Evolutionary conservation across 495 filamentous ascomycete species (phyloP).

Genomic region (Rostrohypoxylon terebratum): DNA sequence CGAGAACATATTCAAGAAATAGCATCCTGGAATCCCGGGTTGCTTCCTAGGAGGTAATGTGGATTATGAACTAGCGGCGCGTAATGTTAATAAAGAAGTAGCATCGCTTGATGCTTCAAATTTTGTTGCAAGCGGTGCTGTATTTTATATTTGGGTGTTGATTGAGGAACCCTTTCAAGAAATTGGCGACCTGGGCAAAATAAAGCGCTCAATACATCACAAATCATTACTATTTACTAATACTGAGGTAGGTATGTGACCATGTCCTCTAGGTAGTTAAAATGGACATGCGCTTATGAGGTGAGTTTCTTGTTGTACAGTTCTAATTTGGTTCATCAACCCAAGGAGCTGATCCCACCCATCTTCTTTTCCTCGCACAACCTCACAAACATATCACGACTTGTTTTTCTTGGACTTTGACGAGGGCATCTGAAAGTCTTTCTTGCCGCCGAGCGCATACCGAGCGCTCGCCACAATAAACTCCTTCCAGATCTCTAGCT

Average conservation of each 20-base stretch:
- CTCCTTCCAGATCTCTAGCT: constrained; percentile 41
- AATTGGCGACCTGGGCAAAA: background rate
- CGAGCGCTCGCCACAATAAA: constrained; percentile 41
- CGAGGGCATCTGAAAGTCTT: constrained; percentile 30
- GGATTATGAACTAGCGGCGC: background rate
- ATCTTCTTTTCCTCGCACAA: background rate
- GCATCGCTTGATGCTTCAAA: too few species aligned
- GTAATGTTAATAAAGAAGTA: too few species aligned
- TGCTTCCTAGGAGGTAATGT: constrained; percentile 13
- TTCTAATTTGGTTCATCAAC: background rate
- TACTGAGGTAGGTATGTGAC: background rate
- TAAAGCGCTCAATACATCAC: background rate
- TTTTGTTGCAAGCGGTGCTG: too few species aligned
- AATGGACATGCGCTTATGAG: background rate
- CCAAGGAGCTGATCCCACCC: background rate
- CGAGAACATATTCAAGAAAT: constrained; percentile 48
- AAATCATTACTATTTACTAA: background rate
- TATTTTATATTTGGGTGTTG: too few species aligned
- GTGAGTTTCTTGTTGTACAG: constrained; percentile 13
- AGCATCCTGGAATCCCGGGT: constrained; percentile 36
- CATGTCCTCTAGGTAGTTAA: background rate
- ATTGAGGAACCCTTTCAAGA: too few species aligned
- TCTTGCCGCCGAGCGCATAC: constrained; percentile 26
- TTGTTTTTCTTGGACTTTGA: background rate
- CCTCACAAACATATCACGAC: background rate